These are phyloP conservation scores for Paulownia fortunei DNA, from an alignment of 257 asterid genomes.

Conservation along the genomic window DNA sequence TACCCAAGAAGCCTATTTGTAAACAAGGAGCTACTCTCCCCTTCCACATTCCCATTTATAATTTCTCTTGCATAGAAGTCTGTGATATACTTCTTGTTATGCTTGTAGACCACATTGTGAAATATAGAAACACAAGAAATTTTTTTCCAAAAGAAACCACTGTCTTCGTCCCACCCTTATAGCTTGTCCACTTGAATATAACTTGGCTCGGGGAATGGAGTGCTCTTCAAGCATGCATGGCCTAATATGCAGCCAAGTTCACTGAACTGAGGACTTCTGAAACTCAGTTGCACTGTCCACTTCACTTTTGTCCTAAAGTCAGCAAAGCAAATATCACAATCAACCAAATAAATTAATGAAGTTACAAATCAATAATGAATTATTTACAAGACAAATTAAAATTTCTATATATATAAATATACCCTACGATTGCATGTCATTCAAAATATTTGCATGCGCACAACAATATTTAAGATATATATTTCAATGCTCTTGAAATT, in stretches of 20 bases:
- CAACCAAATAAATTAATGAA: background rate
- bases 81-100: too few relatives aligned
- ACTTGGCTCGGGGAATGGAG: background rate
- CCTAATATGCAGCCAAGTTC: background rate
- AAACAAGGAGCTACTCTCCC: too few relatives aligned
- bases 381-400: too few relatives aligned
- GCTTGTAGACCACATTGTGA: too few relatives aligned
- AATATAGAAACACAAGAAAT: background rate
- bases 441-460: too few relatives aligned
- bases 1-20: too few relatives aligned
- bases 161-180: background rate
- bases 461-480: too few relatives aligned
- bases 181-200: background rate
- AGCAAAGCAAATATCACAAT: background rate
- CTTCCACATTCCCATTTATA: too few relatives aligned
- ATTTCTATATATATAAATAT: background rate
- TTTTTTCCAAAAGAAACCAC: too few relatives aligned
- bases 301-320: background rate
- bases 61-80: too few relatives aligned
- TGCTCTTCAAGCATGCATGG: background rate
- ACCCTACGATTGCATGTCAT: too few relatives aligned
- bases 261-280: background rate
- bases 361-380: background rate
- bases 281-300: background rate
- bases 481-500: too few relatives aligned